Evolutionary conservation across 1,139 yeast genomes (phyloP).

Genomic region (Debaryomycetaceae sp.): DNA sequence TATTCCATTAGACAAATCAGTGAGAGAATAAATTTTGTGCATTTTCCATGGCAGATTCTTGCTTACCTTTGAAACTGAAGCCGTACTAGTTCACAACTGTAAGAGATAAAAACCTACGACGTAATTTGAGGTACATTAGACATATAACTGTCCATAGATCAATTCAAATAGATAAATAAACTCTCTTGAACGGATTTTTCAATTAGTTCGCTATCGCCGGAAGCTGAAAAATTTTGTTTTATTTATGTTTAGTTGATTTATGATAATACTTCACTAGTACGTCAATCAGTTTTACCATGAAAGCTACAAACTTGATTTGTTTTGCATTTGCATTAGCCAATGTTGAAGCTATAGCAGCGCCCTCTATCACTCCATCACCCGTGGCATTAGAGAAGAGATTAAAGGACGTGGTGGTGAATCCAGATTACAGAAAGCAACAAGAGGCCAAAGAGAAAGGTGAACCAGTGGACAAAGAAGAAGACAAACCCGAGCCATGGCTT

Average conservation of each 20-base stretch:
- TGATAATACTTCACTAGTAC: no score
- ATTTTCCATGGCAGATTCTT: no score
- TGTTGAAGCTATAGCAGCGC: conserved; percentile 9
- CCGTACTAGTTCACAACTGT: no score
- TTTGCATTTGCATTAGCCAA: not conserved
- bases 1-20: no score
- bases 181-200: not conserved
- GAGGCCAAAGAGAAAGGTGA: conserved; percentile 18
- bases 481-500: conserved; percentile 56
- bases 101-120: no score
- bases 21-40: no score
- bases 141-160: no score
- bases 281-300: not conserved
- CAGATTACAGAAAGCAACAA: conserved; percentile 35
- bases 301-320: not conserved
- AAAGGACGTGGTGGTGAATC: conserved; percentile 38
- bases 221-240: not conserved
- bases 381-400: conserved; percentile 24
- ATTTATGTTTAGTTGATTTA: no score
- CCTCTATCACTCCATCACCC: conserved; percentile 8
- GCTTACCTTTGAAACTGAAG: no score
- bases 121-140: no score
- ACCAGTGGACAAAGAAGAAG: conserved; percentile 4
- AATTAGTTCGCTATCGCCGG: not conserved
- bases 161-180: no score